These are phyloP conservation scores for Thielaviopsis euricoi DNA, from an alignment of 2,329 filamentous ascomycete genomes.

Conservation along the genomic window DNA sequence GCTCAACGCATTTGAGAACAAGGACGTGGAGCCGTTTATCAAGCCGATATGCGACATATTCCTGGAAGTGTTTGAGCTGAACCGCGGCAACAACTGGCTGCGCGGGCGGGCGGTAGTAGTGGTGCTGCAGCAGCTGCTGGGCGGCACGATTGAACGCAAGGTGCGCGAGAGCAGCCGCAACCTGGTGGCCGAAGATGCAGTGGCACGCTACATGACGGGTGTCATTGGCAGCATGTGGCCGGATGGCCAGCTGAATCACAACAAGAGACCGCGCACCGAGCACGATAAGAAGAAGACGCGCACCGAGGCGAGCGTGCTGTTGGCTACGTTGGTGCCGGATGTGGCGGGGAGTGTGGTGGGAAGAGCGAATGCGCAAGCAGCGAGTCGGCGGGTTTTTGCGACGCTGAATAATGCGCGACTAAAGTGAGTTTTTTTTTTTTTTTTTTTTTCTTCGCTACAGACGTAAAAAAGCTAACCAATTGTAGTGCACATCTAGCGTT, in stretches of 20 bases:
- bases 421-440: conserved; percentile 45
- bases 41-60: conserved; percentile 98
- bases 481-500: conserved; percentile 49
- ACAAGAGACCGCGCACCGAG: conserved; percentile 39
- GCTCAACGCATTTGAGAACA: conserved; percentile 79
- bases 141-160: conserved; percentile 90
- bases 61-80: conserved; percentile 85
- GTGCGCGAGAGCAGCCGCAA: conserved; percentile 68
- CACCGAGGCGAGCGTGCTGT: conserved; percentile 74
- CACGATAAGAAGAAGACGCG: conserved; percentile 65
- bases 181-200: conserved; percentile 59
- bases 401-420: conserved; percentile 80
- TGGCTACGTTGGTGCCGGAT: conserved; percentile 81
- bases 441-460: too few species aligned
- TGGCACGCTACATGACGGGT: conserved; percentile 59
- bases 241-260: conserved; percentile 37
- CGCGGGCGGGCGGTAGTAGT: conserved; percentile 90
- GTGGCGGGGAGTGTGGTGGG: conserved; percentile 87
- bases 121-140: conserved; percentile 85
- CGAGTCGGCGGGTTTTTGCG: conserved; percentile 75
- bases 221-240: conserved; percentile 75
- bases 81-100: conserved; percentile 92
- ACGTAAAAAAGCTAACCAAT: conserved; percentile 12
- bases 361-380: conserved; percentile 75
- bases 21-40: conserved; percentile 83